Base-by-base conservation (phyloP, 106 monocot genomes). In the Chionographis japonica region DNA sequence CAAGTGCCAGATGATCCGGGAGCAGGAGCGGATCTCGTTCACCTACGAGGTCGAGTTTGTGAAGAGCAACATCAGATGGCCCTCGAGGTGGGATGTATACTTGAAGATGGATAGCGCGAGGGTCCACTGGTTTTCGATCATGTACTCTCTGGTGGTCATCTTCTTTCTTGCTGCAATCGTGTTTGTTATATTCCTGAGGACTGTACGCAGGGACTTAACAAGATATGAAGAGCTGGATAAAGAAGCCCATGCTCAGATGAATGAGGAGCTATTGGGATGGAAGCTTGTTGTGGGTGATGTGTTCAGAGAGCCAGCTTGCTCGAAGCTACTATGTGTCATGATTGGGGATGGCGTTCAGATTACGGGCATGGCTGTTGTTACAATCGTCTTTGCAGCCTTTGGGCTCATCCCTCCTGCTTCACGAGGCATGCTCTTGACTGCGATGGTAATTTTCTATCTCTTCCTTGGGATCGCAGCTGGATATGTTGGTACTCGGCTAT, bases 361-460 rank as follows among this genome's bases (percentile, higher is more conserved):
- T 60, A 58, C 75, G 11, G 84, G 88, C 13, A 88, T 84, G 88
- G 78, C 81, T 7, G 62, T 78, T 5, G 78, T 84, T 4, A 81
- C 88, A 3, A 81, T 88, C 2, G 54, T 88, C 46, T 88, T 88
- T 63, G 84, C 84, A 42, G 78, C 84, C 19, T 65, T 88, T 46
- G 88, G 88, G 61, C 81, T n/a, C 84, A 81, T 88, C 80, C 84
- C 88, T 64, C 88, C 88, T 17, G 88, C 84, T 7, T 88, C 88
- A 19, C 78, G 88, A 61, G 88, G 88, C n/a, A 84, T 84, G 84
- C 81, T 88, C 53, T 64, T 88, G 59, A 88, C 88, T 2, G 88
- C 80, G 55, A 88, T 84, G 88, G 84, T 88, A 41, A 66, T 84
- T 68, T 66, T 88, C 56, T 88, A 88, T 71, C 65, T 88, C 17